Evolutionary conservation across 2,329 filamentous ascomycete species (phyloP), one percentile per base, ranked within the genome.

Genomic region (Helotiales sp.): DNA sequence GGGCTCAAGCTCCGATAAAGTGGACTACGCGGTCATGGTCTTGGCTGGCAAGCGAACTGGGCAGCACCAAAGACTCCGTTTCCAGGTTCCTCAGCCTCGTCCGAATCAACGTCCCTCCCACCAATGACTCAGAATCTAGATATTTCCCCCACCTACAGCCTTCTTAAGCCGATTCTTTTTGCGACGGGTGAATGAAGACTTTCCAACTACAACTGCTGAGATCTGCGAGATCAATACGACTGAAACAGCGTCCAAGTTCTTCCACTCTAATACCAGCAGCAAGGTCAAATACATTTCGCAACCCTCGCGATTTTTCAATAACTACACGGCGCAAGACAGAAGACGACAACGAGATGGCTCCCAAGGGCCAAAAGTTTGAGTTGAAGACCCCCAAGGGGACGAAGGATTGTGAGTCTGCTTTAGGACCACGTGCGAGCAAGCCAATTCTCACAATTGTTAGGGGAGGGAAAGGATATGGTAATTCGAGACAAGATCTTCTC

Each of bases 381-480:
- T 85, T 96, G 78, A 97, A 97, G 85, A 92, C 91, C 76, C 92
- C 93, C 70, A 97, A 97, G 85, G 93, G 93, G 73, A 97, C 93
- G 72, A 92, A 93, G 78, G 93, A 97, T 79, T 97, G 89, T 89
- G 78, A 62, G 79, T 70, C 45, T 26, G 20, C 43, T 37, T 54
- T 45, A 11, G 7, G 30, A 61, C 26, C 50, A 57, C 37, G 58
- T 54, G 47, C 22, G 58, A 32, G 57, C 54, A 66, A 59, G 63
- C 54, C 61, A 49, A 28, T 67, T 52, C 64, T 72, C 55, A 72
- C 55, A 54, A 37, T 54, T 65, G 45, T 59, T 75, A 85, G 83
- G 90, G 91, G 85, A 89, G 76, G 91, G 90, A 73, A 86, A 86
- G 79, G 90, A 93, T 77, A 91, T 93, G 84, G 86, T 93, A 76